Conservation (phyloP, 768 basidiomycete genomes). For the Nidularia pulvinata region DNA sequence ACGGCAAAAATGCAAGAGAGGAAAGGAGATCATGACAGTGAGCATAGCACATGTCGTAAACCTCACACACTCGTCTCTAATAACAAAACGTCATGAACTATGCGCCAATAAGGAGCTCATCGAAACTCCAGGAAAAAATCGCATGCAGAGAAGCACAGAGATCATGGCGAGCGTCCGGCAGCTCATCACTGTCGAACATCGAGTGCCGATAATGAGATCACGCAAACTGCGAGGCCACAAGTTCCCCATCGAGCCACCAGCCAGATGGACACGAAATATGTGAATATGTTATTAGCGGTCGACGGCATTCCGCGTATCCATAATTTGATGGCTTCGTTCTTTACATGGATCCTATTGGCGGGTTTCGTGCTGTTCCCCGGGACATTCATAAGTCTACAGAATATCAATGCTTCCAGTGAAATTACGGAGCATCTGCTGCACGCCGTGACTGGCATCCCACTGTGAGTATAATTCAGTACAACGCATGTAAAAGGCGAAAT, state of each 20-base stretch:
- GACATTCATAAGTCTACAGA: slow-evolving; percentile 52
- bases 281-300: slow-evolving; percentile 62
- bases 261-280: slow-evolving; percentile 49
- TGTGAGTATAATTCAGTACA: slow-evolving; percentile 32
- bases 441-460: slow-evolving; percentile 37
- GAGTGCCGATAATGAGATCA: background rate
- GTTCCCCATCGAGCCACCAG: slow-evolving; percentile 6
- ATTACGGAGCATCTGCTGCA: slow-evolving; percentile 28
- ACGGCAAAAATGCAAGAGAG: background rate
- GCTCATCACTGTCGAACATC: background rate
- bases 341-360: slow-evolving; percentile 62
- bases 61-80: too few species aligned
- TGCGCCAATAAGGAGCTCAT: too few species aligned
- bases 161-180: background rate
- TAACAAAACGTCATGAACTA: too few species aligned
- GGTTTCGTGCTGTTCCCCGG: slow-evolving; percentile 65
- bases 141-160: too few species aligned
- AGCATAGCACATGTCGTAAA: too few species aligned
- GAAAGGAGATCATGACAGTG: background rate
- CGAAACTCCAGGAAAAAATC: too few species aligned
- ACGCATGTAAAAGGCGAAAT: background rate
- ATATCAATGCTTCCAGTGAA: slow-evolving; percentile 19
- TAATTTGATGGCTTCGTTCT: slow-evolving; percentile 54
- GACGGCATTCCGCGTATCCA: slow-evolving; percentile 51
- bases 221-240: background rate